Evolutionary conservation across 2,329 filamentous ascomycete genomes (phyloP).

Genomic region (Pseudogymnoascus sp.): DNA sequence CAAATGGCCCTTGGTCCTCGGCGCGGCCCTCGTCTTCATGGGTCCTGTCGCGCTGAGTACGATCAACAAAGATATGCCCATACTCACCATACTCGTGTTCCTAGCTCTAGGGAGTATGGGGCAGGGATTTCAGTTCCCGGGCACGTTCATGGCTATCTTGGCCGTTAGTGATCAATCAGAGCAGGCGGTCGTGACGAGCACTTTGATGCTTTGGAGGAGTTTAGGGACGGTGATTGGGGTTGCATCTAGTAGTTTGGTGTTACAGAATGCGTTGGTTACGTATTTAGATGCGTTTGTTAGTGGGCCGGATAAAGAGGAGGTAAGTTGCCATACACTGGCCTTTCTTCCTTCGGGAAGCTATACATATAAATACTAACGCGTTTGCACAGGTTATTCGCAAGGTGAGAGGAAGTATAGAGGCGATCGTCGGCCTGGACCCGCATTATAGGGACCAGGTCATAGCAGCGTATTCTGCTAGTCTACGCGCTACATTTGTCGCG

Average conservation of each 20-base stretch:
- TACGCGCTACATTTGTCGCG: constrained; percentile 38
- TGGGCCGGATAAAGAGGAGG: constrained; percentile 46
- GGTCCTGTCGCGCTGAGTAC: constrained; percentile 43
- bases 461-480: constrained; percentile 43
- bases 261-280: constrained; percentile 59
- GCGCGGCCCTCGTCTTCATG: constrained; percentile 38
- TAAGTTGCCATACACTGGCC: constrained; percentile 11
- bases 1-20: constrained; percentile 49
- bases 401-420: constrained; percentile 47
- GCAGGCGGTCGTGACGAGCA: constrained; percentile 61
- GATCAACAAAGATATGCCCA: constrained; percentile 43
- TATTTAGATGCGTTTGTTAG: constrained; percentile 52
- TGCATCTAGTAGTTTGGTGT: constrained; percentile 58
- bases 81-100: constrained; percentile 45
- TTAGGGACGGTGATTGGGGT: constrained; percentile 68
- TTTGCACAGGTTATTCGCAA: constrained; percentile 36
- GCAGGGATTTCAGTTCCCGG: constrained; percentile 56
- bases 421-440: constrained; percentile 37
- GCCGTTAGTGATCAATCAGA: constrained; percentile 49
- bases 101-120: constrained; percentile 49
- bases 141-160: constrained; percentile 54
- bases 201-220: constrained; percentile 61
- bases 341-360: not conserved
- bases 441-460: constrained; percentile 47
- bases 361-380: not conserved